phyloP scores from a whole-genome alignment of 768 basidiomycete species.

The Fomitopsis serialis region DNA sequence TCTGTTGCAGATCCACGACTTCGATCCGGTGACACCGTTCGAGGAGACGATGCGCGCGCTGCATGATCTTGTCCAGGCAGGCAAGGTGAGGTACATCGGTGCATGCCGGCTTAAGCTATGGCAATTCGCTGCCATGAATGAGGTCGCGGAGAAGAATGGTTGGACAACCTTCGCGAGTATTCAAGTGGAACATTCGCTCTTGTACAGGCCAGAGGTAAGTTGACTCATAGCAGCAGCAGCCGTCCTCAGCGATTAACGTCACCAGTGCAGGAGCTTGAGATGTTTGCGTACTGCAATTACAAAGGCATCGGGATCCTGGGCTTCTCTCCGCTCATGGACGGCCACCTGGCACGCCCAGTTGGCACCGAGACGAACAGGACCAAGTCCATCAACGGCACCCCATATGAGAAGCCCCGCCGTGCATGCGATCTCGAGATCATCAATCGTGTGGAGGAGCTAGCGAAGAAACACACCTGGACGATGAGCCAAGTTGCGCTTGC shows the following conservation, averaged over 20 bases:
- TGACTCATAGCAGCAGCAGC: not conserved
- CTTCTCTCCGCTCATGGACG: constrained; percentile 39
- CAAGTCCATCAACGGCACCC: constrained; percentile 13
- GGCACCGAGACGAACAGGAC: constrained; percentile 20
- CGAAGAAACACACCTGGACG: constrained; percentile 31
- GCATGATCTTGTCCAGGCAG: constrained; percentile 41
- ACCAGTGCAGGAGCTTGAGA: constrained; percentile 34
- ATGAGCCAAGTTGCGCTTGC: constrained; percentile 44
- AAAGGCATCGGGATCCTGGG: constrained; percentile 51
- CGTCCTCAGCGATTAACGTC: no score
- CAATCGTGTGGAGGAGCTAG: constrained; percentile 34
- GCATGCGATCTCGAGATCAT: constrained; percentile 32
- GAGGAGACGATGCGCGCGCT: constrained; percentile 48
- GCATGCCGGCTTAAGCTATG: constrained; percentile 26
- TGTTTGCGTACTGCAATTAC: constrained; percentile 39
- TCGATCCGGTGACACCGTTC: constrained; percentile 29
- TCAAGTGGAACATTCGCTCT: constrained; percentile 47
- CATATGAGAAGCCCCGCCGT: constrained; percentile 19
- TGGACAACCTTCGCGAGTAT: constrained; percentile 54
- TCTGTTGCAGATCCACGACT: constrained; percentile 41
- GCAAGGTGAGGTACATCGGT: constrained; percentile 47
- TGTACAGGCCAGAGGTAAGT: constrained; percentile 48
- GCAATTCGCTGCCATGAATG: constrained; percentile 34
- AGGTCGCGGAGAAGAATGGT: constrained; percentile 36
- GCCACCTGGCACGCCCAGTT: constrained; percentile 34